Percentiles rank a stretch among this genome's conserved stretches.
Evolutionary conservation across 768 basidiomycete species (phyloP).

Genomic region (Russula sp.): DNA sequence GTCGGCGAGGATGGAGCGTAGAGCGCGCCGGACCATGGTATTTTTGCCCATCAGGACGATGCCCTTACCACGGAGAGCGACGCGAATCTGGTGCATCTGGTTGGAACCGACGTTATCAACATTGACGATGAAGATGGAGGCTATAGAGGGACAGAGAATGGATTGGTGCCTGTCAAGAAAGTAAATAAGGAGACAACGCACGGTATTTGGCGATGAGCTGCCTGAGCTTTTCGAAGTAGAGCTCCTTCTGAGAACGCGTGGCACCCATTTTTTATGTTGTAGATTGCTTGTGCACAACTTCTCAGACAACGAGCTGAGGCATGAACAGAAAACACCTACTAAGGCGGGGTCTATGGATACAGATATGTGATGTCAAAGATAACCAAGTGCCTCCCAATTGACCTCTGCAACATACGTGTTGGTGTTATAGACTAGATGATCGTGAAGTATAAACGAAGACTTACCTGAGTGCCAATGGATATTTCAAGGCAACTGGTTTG

Average conservation of each 20-base stretch:
- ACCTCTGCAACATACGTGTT: slow-evolving; percentile 47
- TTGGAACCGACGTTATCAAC: slow-evolving; percentile 99
- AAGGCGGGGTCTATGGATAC: slow-evolving; percentile 15
- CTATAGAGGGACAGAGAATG: slow-evolving; percentile 34
- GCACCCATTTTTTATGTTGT: slow-evolving; percentile 66
- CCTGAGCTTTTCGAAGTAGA: slow-evolving; percentile 92
- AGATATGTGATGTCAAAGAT: background rate
- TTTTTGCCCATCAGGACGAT: slow-evolving; percentile 99
- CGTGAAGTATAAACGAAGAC: slow-evolving; percentile 18
- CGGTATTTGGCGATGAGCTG: slow-evolving; percentile 85
- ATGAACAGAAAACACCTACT: slow-evolving; percentile 1
- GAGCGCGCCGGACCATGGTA: slow-evolving; percentile 99
- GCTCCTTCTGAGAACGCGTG: slow-evolving; percentile 79
- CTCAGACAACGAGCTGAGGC: background rate
- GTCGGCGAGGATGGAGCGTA: slow-evolving; percentile 85
- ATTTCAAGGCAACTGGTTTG: slow-evolving; percentile 73
- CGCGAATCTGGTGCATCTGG: slow-evolving; percentile 98
- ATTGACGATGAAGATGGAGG: slow-evolving; percentile 97
- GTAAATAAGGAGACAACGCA: slow-evolving; percentile 36
- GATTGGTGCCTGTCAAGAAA: background rate
- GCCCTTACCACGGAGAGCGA: slow-evolving; percentile 92
- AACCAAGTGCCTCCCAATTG: slow-evolving; percentile 80
- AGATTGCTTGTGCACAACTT: slow-evolving; percentile 10
- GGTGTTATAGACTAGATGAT: background rate
- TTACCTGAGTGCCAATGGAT: slow-evolving; percentile 86